Evolutionary conservation across 768 basidiomycete species (phyloP), one percentile per base, ranked within the genome.

Genomic region (Panus rudis): DNA sequence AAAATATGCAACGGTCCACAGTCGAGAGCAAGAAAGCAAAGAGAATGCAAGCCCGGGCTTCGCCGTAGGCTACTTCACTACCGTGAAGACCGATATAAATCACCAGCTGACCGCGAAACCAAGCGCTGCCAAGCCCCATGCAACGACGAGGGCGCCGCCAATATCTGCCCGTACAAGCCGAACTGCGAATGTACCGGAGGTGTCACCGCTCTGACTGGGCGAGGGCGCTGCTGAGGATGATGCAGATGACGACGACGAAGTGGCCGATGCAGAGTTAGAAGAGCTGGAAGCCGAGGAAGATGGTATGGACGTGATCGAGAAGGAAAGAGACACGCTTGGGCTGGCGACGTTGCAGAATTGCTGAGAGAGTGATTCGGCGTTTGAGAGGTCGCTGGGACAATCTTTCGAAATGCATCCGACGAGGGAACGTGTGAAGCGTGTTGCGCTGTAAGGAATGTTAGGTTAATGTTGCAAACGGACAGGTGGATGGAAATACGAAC

Each of bases 341-440:
- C 40, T 46, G 17, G 49, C 49, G 21, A 47, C 26, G 32, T 46
- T 42, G 31, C 49, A 50, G 42, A 50, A 50, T 23, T 39, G 49
- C 21, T 47, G 41, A n/a, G 49, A 40, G 7, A 50, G 20, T 25
- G 17, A 37, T 21, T 50, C 49, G 14, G 45, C 46, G 23, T 24
- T 30, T 14, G 49, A 22, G 6, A 50, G 28, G 23, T 50, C 45
- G 14, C 28, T 32, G 5, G 20, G 13, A 28, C 49, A 50, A 30
- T 35, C 24, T 19, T 27, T 12, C 4, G 22, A 10, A 19, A 50
- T 32, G 37, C 49, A 50, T 41, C 34, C 30, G 4, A 41, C 40
- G 4, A 50, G 14, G 21, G 39, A 39, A 20, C 16, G 6, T n/a
- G 33, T 24, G 24, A 50, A 50, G 2, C 11, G n/a, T 4, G 49